phyloP scores from a whole-genome alignment of 805 yeast species.

The Saturnispora gosingensis region DNA sequence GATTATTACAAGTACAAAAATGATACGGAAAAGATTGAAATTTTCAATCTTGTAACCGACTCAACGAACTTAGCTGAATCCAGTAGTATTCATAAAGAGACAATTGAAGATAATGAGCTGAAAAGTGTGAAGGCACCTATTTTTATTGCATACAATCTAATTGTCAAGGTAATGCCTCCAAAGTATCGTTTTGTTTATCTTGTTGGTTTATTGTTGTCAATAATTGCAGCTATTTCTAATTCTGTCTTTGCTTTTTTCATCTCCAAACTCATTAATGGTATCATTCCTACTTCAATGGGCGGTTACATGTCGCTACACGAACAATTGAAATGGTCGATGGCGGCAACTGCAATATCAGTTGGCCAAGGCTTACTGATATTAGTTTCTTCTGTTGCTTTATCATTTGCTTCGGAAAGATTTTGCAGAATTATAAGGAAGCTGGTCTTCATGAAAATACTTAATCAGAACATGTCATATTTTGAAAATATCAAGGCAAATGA shows the following conservation, averaged over 20 bases:
- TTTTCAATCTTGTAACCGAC: not conserved
- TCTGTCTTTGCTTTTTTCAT: slow-evolving; percentile 77
- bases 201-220: slow-evolving; percentile 45
- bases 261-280: slow-evolving; percentile 56
- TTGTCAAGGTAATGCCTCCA: slow-evolving; percentile 1
- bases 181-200: slow-evolving; percentile 21
- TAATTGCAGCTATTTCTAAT: slow-evolving; percentile 51
- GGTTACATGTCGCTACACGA: slow-evolving; percentile 23
- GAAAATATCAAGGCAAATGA: slow-evolving; percentile 37
- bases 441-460: slow-evolving; percentile 40
- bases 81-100: not conserved
- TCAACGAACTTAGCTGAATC: not conserved
- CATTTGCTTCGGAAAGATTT: slow-evolving; percentile 62
- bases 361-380: slow-evolving; percentile 53
- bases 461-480: slow-evolving; percentile 49
- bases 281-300: slow-evolving; percentile 37
- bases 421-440: slow-evolving; percentile 40
- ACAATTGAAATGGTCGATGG: slow-evolving; percentile 55
- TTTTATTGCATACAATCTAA: slow-evolving; percentile 6
- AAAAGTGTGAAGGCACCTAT: slow-evolving; percentile 7
- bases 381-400: slow-evolving; percentile 39
- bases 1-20: slow-evolving; percentile 1
- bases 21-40: not conserved
- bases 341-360: slow-evolving; percentile 53
- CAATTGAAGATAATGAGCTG: slow-evolving; percentile 2